These are phyloP conservation scores for Fusarium illudens DNA, from an alignment of 2,329 filamentous ascomycete genomes.

Conservation along the genomic window DNA sequence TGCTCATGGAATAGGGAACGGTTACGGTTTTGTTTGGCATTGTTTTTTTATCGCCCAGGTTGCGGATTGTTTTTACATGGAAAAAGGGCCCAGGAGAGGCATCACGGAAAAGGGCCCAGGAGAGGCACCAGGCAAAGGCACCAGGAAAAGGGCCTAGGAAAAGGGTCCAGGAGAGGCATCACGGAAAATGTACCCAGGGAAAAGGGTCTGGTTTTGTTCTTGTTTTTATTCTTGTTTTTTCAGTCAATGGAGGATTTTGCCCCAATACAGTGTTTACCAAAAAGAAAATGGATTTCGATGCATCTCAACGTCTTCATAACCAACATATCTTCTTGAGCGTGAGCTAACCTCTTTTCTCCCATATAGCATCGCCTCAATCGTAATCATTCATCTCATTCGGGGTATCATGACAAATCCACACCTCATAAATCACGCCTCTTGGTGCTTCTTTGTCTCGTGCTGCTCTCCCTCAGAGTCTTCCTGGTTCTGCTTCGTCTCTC, in stretches of 20 bases:
- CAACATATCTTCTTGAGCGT: background rate
- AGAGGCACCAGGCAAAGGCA: too few species aligned
- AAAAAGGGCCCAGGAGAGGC: too few species aligned
- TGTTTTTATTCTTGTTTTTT: background rate
- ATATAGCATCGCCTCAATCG: too few species aligned
- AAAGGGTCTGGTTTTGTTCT: background rate
- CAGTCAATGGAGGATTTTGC: background rate
- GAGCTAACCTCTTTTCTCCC: background rate
- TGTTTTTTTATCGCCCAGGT: too few species aligned
- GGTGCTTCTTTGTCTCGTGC: slow-evolving; percentile 22
- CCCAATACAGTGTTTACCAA: too few species aligned
- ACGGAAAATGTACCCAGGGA: background rate
- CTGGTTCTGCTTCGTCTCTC: slow-evolving; percentile 31
- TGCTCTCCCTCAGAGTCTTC: slow-evolving; percentile 4
- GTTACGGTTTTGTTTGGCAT: too few species aligned
- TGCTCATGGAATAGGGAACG: too few species aligned
- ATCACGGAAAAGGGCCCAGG: too few species aligned
- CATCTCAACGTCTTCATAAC: background rate
- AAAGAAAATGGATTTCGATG: too few species aligned
- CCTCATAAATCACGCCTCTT: slow-evolving; percentile 16
- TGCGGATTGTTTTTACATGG: too few species aligned
- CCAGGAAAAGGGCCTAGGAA: too few species aligned
- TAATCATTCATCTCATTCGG: slow-evolving; percentile 6
- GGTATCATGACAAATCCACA: slow-evolving; percentile 30
- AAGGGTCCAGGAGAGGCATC: too few species aligned